Conservation (phyloP, 116 monocot species). For the Thalassia testudinum region DNA sequence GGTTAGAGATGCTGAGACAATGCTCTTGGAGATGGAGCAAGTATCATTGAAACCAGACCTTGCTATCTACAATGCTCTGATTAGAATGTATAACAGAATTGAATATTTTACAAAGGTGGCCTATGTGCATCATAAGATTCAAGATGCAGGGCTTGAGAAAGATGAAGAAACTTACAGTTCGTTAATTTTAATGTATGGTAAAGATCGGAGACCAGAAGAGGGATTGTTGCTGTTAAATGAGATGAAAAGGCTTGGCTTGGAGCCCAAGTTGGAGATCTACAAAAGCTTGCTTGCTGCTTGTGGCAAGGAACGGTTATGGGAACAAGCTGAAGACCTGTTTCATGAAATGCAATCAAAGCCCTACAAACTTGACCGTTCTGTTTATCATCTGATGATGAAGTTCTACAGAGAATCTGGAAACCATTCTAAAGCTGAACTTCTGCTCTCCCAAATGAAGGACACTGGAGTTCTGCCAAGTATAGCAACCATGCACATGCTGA, state of each 20-base stretch:
- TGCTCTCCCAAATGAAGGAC: conserved; percentile 68
- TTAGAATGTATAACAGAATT: conserved; percentile 68
- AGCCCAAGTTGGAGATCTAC: conserved; percentile 70
- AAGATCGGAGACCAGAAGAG: conserved; percentile 73
- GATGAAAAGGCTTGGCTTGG: conserved; percentile 56
- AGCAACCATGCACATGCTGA: conserved; percentile 92
- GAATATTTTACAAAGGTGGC: conserved; percentile 56
- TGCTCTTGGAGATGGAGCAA: conserved; percentile 74
- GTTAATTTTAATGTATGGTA: conserved; percentile 77
- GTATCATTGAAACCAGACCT: conserved; percentile 82
- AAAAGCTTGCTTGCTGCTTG: conserved; percentile 91
- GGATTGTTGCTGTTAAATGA: conserved; percentile 72
- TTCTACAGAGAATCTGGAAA: conserved; percentile 76
- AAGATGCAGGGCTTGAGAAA: conserved; percentile 31
- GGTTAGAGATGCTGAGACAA: conserved; percentile 73
- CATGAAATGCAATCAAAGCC: conserved; percentile 34
- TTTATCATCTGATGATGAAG: conserved; percentile 94
- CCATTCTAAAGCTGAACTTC: conserved; percentile 63
- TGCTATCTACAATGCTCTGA: conserved; percentile 53
- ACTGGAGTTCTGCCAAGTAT: conserved; percentile 71
- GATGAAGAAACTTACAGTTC: conserved; percentile 81
- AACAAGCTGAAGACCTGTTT: conserved; percentile 85
- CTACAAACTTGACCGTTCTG: conserved; percentile 44
- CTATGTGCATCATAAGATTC: conserved; percentile 49
- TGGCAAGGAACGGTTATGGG: conserved; percentile 45